Base-by-base conservation (phyloP, 1,139 yeast genomes). In the Arxiozyma heterogenica region DNA sequence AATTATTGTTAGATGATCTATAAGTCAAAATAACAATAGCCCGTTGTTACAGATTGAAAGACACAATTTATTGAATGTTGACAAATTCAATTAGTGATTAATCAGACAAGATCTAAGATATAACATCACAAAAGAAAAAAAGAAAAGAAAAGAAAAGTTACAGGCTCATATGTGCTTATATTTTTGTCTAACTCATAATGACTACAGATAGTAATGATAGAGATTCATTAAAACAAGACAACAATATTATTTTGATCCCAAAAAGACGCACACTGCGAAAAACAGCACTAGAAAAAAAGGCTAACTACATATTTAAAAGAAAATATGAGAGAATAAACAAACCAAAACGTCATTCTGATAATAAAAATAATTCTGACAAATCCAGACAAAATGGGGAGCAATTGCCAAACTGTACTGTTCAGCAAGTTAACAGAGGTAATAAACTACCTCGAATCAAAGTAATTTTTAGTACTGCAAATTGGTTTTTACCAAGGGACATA, bases 401-500 rank as follows among this genome's bases (percentile, higher is more conserved):
- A 34, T 15, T 12, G 6, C n/a, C 17, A 15, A 34, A 4, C 6
- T 6, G 15, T 34, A 12, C 17, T 12, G 15, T 12, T 34, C 39
- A 34, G 6, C 3, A 34, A 34, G n/a, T 15, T 15, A 34, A 34
- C n/a, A 27, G 47, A 46, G 22, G 25, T 27, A 15, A 27, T 15
- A 25, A 50, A 57, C 55, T 44, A 46, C 44, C 51, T 17, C 25
- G 48, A 23, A 44, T 50, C 6, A 50, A 50, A 23, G n/a, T 50
- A n/a, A 44, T 44, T 8, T 44, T 41, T n/a, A 44, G 41, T 22
- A 50, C 52, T 12, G 34, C n/a, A 8, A 34, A 50, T 39, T 50
- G 52, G 52, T 18, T 44, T 11, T 22, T 61, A 27, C 64, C 64
- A 6, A 41, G 44, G 20, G 48, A 54, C 11, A 30, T 59, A 7